Evolutionary conservation across 2,329 filamentous ascomycete genomes (phyloP).

Genomic region (Keithomyces neogunnii): DNA sequence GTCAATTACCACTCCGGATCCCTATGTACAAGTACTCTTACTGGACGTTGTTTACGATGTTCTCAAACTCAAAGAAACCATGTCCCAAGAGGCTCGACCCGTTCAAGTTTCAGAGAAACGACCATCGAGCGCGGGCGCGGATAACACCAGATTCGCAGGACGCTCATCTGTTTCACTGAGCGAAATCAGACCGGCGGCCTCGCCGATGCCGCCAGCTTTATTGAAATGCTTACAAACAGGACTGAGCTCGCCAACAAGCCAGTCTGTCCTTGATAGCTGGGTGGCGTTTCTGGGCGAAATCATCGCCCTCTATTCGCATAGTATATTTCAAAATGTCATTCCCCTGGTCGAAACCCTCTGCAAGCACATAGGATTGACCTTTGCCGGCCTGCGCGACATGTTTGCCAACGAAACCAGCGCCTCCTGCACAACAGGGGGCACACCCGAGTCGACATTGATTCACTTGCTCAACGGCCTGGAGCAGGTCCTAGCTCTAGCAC

Average conservation of each 20-base stretch:
- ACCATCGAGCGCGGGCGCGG: constrained; percentile 28
- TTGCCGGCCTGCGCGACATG: constrained; percentile 58
- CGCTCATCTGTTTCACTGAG: constrained; percentile 27
- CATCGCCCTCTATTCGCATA: constrained; percentile 72
- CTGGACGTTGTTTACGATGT: constrained; percentile 70
- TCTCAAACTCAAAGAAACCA: constrained; percentile 54
- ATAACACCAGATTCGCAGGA: constrained; percentile 29
- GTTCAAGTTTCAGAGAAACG: constrained; percentile 41
- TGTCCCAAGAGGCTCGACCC: constrained; percentile 28
- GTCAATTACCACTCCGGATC: constrained; percentile 53
- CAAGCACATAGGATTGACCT: constrained; percentile 63
- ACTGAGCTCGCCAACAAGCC: constrained; percentile 64
- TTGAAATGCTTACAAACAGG: constrained; percentile 78
- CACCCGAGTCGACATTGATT: constrained; percentile 65
- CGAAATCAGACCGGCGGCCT: constrained; percentile 15
- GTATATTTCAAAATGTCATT: constrained; percentile 83
- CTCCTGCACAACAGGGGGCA: constrained; percentile 9
- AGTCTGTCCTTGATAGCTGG: constrained; percentile 83
- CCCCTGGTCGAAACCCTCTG: constrained; percentile 88
- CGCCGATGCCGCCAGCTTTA: constrained; percentile 58
- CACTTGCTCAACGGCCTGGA: constrained; percentile 90
- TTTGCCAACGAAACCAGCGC: constrained; percentile 33
- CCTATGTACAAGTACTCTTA: constrained; percentile 66
- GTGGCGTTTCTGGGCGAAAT: constrained; percentile 76
- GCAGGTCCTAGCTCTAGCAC: constrained; percentile 77